Evolutionary conservation across 768 basidiomycete species (phyloP), one percentile per base, ranked within the genome.

Genomic region (Candolleomyces aberdarensis): DNA sequence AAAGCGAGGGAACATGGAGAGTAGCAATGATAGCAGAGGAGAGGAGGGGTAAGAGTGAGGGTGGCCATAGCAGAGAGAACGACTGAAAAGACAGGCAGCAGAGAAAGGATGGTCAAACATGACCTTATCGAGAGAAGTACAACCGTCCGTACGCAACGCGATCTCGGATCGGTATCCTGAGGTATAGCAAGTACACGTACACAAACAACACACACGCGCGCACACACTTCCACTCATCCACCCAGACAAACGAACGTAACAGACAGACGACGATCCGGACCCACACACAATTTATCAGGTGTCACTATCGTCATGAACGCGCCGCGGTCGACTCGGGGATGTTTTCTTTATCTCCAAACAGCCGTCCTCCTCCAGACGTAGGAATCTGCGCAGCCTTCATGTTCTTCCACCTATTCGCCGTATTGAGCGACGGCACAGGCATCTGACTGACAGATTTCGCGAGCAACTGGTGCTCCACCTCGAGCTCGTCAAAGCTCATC

Each of bases 321-420:
- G 22, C 44, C 22, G 56, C 36, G 41, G 58, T 47, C 3, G 59
- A 39, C 10, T 72, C 71, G 19, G 71, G 62, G 64, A 80, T 65
- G 69, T 86, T 85, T 71, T 85, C 84, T 73, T 84, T 85, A 62
- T 75, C 78, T 32, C 74, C 74, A 53, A 84, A 72, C 52, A 83
- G 72, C 36, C 75, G 36, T 81, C 59, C 79, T 72, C 49, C 64
- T 59, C 20, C 69, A 68, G 51, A 58, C 64, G 64, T 7, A 36
- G 36, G 8, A 11, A 1, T 36, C 36, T 36, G 36, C 36, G 54
- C 63, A 5, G 61, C 67, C 51, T 69, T 69, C 50, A 62, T 65
- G 22, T 48, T 56, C 51, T 66, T 65, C 57, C 56, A 61, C 65
- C 60, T 19, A 41, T 56, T 61, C 60, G 60, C 56, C 40, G 55